Base-by-base conservation (phyloP, 768 basidiomycete genomes). In the Filobasidium floriforme region DNA sequence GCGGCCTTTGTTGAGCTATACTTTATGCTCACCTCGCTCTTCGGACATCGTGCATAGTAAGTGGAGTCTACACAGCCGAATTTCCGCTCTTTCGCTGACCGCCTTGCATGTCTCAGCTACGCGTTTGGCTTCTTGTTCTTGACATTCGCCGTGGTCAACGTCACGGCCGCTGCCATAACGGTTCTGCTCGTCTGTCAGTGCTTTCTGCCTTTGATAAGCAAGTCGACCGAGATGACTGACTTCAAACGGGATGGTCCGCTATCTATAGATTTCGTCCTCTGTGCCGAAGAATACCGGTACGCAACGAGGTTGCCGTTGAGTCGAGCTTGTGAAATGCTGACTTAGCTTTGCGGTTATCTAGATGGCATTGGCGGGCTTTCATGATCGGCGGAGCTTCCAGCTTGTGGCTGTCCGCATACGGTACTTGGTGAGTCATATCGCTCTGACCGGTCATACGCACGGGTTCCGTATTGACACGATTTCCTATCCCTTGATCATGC, bases 301-400 rank as follows among this genome's bases (percentile, higher is more conserved):
- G 54, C 26, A 5, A 4, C 15, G 32, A 4, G 32, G 3, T 37
- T 37, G 9, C 4, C 32, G 32, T 37, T 37, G 3, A 9, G 4
- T 4, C 32, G 32, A 4, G 9, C 9, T 4, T 14, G 5, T 2
- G 18, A 49, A 49, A 5, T 5, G 46, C 46, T 22, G 4, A 49
- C 15, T 14, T 15, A 4, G 46, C 46, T 15, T 15, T 49, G 18
- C 15, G 3, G 5, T 3, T 5, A 15, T 49, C 9, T 67, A 89
- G 91, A 66, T 98, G 93, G 93, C 93, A 98, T 66, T 98, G 94
- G 94, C 85, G 91, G 54, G 84, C 90, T 5, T 96, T 98, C 83
- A 72, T 93, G 68, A 88, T 86, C 37, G 94, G 94, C 41, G 94
- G 92, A 10, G 91, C 92, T 26, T 90, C 88, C 68, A 88, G 92